A percentile compares a stretch with the other conserved stretches of the same genome.
phyloP scores from a whole-genome alignment of 2,329 filamentous ascomycete species.

The Teratosphaeria viscida region DNA sequence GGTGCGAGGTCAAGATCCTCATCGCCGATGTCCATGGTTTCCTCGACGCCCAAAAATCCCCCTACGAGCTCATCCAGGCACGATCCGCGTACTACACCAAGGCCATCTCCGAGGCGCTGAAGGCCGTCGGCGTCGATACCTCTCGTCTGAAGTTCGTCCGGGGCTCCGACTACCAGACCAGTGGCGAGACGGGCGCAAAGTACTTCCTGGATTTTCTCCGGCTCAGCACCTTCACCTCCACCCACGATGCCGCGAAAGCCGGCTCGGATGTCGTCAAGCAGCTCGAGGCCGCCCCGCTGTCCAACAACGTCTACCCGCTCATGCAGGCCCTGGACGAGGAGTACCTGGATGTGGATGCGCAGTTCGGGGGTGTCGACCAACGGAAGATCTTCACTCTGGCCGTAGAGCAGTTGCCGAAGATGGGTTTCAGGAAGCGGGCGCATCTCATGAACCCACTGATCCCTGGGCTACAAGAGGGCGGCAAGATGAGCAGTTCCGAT shows the following conservation, averaged over 20 bases:
- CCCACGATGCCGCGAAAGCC: conserved; percentile 79
- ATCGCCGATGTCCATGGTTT: conserved; percentile 52
- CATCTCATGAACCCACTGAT: conserved; percentile 83
- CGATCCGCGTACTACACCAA: conserved; percentile 76
- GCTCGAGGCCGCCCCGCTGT: conserved; percentile 61
- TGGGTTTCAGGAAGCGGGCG: conserved; percentile 71
- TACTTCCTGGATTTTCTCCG: conserved; percentile 89
- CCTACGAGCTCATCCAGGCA: conserved; percentile 74
- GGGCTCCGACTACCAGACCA: conserved; percentile 47
- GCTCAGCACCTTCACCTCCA: conserved; percentile 57
- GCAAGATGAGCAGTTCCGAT: conserved; percentile 68
- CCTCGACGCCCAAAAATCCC: conserved; percentile 50
- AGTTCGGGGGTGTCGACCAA: conserved; percentile 80
- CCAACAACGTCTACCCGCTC: conserved; percentile 69
- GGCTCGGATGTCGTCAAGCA: conserved; percentile 95
- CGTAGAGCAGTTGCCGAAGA: conserved; percentile 70
- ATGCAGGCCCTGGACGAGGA: conserved; percentile 89
- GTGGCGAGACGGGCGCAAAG: conserved; percentile 55
- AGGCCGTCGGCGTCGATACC: conserved; percentile 67
- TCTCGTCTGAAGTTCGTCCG: conserved; percentile 73
- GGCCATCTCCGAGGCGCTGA: conserved; percentile 62
- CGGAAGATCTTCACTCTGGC: conserved; percentile 81
- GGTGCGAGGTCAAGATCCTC: conserved; percentile 52
- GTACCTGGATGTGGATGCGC: conserved; percentile 75
- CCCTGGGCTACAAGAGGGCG: conserved; percentile 61